These are phyloP conservation scores for Geotrichum citri-aurantii DNA, from an alignment of 1,139 yeast species.

Conservation along the genomic window DNA sequence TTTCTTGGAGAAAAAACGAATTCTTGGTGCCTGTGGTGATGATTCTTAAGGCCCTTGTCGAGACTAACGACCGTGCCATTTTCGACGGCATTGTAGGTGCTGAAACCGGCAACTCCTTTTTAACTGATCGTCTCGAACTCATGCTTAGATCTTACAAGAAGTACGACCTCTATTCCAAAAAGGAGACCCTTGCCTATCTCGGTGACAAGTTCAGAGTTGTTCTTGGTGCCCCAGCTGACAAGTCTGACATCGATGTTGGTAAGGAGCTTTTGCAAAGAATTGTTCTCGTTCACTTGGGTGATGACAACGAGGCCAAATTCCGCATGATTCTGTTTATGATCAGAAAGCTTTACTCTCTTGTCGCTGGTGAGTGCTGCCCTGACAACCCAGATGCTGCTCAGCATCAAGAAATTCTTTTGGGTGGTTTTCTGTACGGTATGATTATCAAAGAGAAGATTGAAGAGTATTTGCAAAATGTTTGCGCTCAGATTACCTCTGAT, in stretches of 20 bases:
- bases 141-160: constrained; percentile 80
- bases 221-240: constrained; percentile 82
- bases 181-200: constrained; percentile 84
- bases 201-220: constrained; percentile 96
- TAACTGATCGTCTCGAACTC: constrained; percentile 96
- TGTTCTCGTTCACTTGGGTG: constrained; percentile 75
- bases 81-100: constrained; percentile 94
- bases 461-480: constrained; percentile 74
- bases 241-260: constrained; percentile 87
- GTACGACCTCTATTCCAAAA: constrained; percentile 70
- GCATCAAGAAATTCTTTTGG: constrained; percentile 93
- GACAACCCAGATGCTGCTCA: constrained; percentile 99
- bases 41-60: constrained; percentile 84
- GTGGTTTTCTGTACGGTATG: constrained; percentile 97
- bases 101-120: constrained; percentile 79
- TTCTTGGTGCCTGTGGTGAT: constrained; percentile 88
- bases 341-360: constrained; percentile 87
- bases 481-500: constrained; percentile 71
- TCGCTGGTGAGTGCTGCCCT: constrained; percentile 94
- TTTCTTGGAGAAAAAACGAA: constrained; percentile 96
- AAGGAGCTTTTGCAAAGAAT: constrained; percentile 73
- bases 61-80: constrained; percentile 89
- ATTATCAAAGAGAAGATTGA: constrained; percentile 93
- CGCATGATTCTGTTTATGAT: constrained; percentile 87
- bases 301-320: constrained; percentile 69